Percentiles rank a stretch among this genome's conserved stretches.
Evolutionary conservation across 1,284 basidiomycete species (phyloP).

Genomic region (Caloboletus firmus): DNA sequence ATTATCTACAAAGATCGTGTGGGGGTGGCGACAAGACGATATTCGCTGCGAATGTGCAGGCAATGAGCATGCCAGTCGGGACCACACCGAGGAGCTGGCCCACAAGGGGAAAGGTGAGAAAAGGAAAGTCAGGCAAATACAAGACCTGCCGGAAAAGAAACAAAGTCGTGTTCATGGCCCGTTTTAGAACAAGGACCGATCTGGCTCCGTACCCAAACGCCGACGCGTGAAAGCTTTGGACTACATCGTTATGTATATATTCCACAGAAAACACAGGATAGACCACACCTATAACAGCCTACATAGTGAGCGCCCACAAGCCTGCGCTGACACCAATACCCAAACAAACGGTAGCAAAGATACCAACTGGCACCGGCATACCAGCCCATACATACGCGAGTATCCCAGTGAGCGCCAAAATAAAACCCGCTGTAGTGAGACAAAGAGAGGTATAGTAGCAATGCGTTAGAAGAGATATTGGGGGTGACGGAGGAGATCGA

Average conservation of each 20-base stretch:
- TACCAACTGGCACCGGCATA: constrained; percentile 24
- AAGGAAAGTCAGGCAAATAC: constrained; percentile 11
- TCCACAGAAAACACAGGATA: neutral
- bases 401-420: constrained; percentile 28
- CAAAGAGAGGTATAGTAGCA: constrained; percentile 30
- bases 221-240: neutral
- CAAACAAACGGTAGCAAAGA: constrained; percentile 31
- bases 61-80: neutral
- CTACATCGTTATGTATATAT: neutral
- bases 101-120: constrained; percentile 8
- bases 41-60: neutral
- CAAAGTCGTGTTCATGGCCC: neutral
- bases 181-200: neutral
- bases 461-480: constrained; percentile 22
- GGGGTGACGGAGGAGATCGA: constrained; percentile 9
- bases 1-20: neutral
- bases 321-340: constrained; percentile 18
- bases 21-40: neutral
- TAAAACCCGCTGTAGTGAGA: constrained; percentile 27
- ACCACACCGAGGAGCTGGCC: neutral
- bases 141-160: constrained; percentile 9
- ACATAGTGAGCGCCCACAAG: constrained; percentile 27
- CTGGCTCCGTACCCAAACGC: neutral
- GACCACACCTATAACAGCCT: constrained; percentile 7
- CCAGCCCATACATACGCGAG: constrained; percentile 27